Evolutionary conservation across 2,329 filamentous ascomycete species (phyloP), one percentile per base, ranked within the genome.

Genomic region (Didymella exigua): DNA sequence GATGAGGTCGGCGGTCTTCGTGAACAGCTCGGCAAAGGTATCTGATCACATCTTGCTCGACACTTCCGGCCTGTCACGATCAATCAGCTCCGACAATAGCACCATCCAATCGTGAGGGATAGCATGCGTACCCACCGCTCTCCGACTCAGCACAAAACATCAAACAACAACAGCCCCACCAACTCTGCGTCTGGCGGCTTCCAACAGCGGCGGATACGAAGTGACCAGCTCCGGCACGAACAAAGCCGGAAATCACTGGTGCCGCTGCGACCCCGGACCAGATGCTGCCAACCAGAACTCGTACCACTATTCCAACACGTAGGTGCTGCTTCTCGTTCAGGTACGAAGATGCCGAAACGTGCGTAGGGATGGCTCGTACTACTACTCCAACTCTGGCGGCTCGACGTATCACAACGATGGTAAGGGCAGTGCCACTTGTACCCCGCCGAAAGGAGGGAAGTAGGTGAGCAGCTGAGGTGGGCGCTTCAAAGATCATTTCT

Each of bases 241-340:
- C 27, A n/a, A 45, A 23, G 36, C 72, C 68, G 72, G 73, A 45
- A 38, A 38, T 19, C 19, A 24, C 36, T 38, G 24, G 11, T 38
- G 36, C 36, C 21, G 24, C 21, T 19, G 36, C 36, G 36, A 38
- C 9, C 36, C 23, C 4, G 36, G 36, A 38, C 19, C 36, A 8
- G 19, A 38, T 38, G 36, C 36, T 38, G 19, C 21, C 3, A 38
- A 24, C 21, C 21, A 38, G 6, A 38, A 24, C 14, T 38, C 36
- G 5, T 38, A 38, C 21, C 36, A 38, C 19, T 38, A 38, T 51
- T 73, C 69, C 54, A 76, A 74, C 53, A 55, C 40, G 71, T 68
- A 19, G 66, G 60, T 19, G 72, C 69, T 57, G 70, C 51, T 69
- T 67, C 21, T 56, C 65, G 54, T 54, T 71, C 67, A 9, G 53